Evolutionary conservation across 371 early-diverging fungal genomes (phyloP), one percentile per base, ranked within the genome.

Genomic region (Lichtheimia corymbifera): DNA sequence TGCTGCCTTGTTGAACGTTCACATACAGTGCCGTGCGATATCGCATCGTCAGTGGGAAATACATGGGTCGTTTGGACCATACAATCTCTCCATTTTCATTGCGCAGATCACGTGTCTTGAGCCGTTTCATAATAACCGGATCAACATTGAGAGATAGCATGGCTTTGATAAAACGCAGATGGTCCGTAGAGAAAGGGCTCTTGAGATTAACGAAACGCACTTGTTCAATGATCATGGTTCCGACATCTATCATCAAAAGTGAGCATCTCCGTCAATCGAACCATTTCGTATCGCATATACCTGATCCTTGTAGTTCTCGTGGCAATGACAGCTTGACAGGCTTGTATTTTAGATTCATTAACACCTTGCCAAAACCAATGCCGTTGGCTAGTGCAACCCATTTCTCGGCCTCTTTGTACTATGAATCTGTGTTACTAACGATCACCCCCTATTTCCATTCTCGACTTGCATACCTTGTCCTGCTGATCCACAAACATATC

Each of bases 351-450:
- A 74, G 35, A 27, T 61, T 59, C 12, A 74, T 28, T 1, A 64
- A 40, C 0, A 74, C 55, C 54, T 68, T 71, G 7, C 74, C 74
- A 50, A 64, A 74, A 0, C 74, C 74, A 62, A 74, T 74, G 14
- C 74, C 74, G 43, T 71, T 58, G 5, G 56, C 56, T 18, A 74
- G 24, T 11, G 72, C 59, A 2, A 74, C 35, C 74, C 74, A 74
- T n/a, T 65, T 58, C 27, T 68, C 61, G 2, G 55, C 30, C 55
- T 71, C 72, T 45, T 71, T 74, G 18, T 58, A 59, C 66, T 68
- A n/a, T 40, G 43, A 11, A 54, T 17, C 24, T 0, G n/a, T 18
- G 6, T 17, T 13, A 30, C 3, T 52, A 43, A 27, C 3, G 0
- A 30, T 25, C 5, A 13, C 6, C n/a, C n/a, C 42, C 13, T 54